Percentiles rank a stretch among this genome's conserved stretches.
phyloP scores from a whole-genome alignment of 345 rosid genomes.

The Limnanthes douglasii region DNA sequence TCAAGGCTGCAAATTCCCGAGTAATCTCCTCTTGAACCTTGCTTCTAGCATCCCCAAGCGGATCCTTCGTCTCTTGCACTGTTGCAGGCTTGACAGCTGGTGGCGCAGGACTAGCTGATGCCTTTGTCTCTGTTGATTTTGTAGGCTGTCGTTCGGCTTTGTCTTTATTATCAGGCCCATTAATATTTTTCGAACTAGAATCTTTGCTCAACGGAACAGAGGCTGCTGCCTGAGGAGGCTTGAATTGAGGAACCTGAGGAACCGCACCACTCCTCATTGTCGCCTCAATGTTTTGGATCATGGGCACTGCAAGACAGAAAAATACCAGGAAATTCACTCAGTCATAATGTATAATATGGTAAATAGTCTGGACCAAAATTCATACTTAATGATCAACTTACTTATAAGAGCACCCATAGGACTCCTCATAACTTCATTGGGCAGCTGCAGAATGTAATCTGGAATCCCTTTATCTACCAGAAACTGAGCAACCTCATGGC shows the following conservation, averaged over 20 bases:
- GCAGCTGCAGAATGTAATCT: conserved; percentile 75
- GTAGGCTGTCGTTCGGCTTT: conserved; percentile 8
- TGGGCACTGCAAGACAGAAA: conserved; percentile 53
- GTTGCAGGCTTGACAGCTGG: conserved; percentile 20
- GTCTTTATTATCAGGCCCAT: conserved; percentile 6
- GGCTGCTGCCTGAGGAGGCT: conserved; percentile 22
- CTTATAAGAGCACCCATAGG: conserved; percentile 87
- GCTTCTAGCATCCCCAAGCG: conserved; percentile 56
- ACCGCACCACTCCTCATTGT: conserved; percentile 77
- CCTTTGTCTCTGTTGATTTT: conserved; percentile 10
- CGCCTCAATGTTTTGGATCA: conserved; percentile 74
- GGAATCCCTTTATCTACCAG: conserved; percentile 73
- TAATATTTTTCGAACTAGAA: no score
- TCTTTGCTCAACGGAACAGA: conserved; percentile 11
- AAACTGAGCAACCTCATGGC: conserved; percentile 85
- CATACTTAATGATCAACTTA: conserved; percentile 21
- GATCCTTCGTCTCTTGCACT: conserved; percentile 27
- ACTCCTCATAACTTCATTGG: conserved; percentile 76
- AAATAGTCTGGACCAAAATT: not conserved
- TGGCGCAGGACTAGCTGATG: conserved; percentile 6
- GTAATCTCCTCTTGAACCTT: conserved; percentile 84
- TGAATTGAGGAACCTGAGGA: conserved; percentile 83
- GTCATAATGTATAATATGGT: not conserved
- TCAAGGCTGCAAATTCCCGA: conserved; percentile 56
- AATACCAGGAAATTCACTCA: not conserved